Evolutionary conservation across 2,329 filamentous ascomycete genomes (phyloP).

Genomic region (Exophiala spinifera): DNA sequence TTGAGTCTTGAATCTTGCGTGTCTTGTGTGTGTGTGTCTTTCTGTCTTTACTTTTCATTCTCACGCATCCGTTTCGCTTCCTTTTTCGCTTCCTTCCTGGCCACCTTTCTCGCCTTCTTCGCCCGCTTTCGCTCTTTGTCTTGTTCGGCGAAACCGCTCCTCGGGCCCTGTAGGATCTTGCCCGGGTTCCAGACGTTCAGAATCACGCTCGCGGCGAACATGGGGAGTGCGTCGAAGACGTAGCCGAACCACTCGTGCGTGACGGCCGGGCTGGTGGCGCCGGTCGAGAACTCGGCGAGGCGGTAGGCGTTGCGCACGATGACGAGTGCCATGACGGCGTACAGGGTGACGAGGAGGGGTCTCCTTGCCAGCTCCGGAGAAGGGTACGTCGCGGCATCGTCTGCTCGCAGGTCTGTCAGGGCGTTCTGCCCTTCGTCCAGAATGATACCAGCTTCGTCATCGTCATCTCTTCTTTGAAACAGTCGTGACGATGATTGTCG

Average conservation of each 20-base stretch:
- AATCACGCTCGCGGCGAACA: conserved; percentile 37
- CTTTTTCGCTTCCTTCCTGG: conserved; percentile 31
- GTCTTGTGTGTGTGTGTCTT: too few relatives aligned
- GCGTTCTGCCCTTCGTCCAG: not conserved
- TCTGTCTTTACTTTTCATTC: not conserved
- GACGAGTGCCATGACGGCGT: conserved; percentile 51
- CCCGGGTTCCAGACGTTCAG: conserved; percentile 42
- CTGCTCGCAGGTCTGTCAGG: not conserved
- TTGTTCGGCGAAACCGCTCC: conserved; percentile 44
- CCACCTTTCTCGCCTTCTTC: conserved; percentile 35
- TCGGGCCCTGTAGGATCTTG: conserved; percentile 41
- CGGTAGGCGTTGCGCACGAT: conserved; percentile 56
- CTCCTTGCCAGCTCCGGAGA: conserved; percentile 11
- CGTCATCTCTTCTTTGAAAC: too few relatives aligned
- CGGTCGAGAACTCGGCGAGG: conserved; percentile 57
- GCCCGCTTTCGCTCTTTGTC: conserved; percentile 43
- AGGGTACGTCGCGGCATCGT: conserved; percentile 1
- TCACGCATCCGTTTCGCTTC: conserved; percentile 20
- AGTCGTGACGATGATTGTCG: conserved; percentile 18
- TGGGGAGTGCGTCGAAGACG: conserved; percentile 40
- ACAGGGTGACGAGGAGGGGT: conserved; percentile 51
- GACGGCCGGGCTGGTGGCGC: conserved; percentile 43
- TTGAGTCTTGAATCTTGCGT: too few relatives aligned
- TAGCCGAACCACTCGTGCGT: conserved; percentile 40
- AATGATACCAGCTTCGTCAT: too few relatives aligned